phyloP scores from a whole-genome alignment of 768 basidiomycete species.

The Macrolepiota albuminosa region DNA sequence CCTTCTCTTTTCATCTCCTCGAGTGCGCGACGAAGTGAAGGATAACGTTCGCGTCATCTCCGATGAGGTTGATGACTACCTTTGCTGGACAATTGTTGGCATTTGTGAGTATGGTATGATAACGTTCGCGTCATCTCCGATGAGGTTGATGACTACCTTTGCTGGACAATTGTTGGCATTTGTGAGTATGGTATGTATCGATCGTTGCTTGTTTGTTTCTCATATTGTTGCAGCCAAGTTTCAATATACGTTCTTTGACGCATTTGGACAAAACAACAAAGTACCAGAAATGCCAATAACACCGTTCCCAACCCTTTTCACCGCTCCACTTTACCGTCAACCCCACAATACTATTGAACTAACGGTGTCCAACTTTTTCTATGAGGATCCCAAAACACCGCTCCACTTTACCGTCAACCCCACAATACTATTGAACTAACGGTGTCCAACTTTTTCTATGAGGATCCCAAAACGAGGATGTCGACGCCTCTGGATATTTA shows the following conservation, averaged over 20 bases:
- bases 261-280: constrained; percentile 72
- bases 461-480: constrained; percentile 57
- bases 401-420: constrained; percentile 67
- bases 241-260: constrained; percentile 92
- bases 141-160: constrained; percentile 91
- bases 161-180: constrained; percentile 95
- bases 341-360: constrained; percentile 73
- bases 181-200: constrained; percentile 56
- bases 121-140: constrained; percentile 73
- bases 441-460: constrained; percentile 85
- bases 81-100: constrained; percentile 95
- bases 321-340: constrained; percentile 69
- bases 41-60: constrained; percentile 71
- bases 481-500: constrained; percentile 83
- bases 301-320: constrained; percentile 85
- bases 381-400: constrained; percentile 64
- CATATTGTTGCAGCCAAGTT: constrained; percentile 63
- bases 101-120: constrained; percentile 65
- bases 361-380: constrained; percentile 86
- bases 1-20: constrained; percentile 72
- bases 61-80: constrained; percentile 91
- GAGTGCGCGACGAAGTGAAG: constrained; percentile 77
- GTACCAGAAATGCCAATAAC: constrained; percentile 81
- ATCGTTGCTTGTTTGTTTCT: constrained; percentile 4
- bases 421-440: constrained; percentile 78